Evolutionary conservation across 2,329 filamentous ascomycete species (phyloP).

Genomic region (Fusarium graminum): DNA sequence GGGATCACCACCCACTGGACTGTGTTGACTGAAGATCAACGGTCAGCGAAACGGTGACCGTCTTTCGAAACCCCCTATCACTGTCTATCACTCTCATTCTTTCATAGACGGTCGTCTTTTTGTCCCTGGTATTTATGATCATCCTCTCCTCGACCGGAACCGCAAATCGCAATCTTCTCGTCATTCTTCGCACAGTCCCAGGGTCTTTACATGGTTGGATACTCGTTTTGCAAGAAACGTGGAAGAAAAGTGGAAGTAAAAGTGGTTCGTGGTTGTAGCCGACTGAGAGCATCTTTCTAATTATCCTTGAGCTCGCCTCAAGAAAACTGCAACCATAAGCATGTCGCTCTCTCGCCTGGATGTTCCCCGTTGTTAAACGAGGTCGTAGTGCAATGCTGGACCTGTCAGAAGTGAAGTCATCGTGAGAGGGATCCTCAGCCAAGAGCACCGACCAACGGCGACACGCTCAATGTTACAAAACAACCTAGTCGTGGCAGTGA

Average conservation of each 20-base stretch:
- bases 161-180: conserved; percentile 38
- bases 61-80: conserved; percentile 37
- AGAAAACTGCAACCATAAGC: conserved; percentile 19
- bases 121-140: conserved; percentile 21
- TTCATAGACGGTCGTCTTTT: conserved; percentile 30
- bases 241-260: conserved; percentile 45
- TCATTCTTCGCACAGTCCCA: conserved; percentile 40
- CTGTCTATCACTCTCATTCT: conserved; percentile 10
- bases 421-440: conserved; percentile 33
- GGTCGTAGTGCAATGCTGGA: conserved; percentile 16
- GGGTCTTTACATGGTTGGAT: conserved; percentile 1
- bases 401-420: conserved; percentile 45
- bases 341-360: conserved; percentile 24
- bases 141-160: conserved; percentile 4
- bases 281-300: conserved; percentile 20
- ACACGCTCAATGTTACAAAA: conserved; percentile 34
- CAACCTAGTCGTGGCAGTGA: conserved; percentile 17
- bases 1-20: conserved; percentile 1
- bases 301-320: conserved; percentile 24
- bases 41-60: conserved; percentile 42
- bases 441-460: conserved; percentile 16
- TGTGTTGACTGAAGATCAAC: conserved; percentile 15
- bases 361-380: conserved; percentile 15
- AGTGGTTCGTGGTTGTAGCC: conserved; percentile 42
- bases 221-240: conserved; percentile 23